Evolutionary conservation across 805 yeast species (phyloP), one percentile per base, ranked within the genome.

Genomic region (Kazachstania africana): DNA sequence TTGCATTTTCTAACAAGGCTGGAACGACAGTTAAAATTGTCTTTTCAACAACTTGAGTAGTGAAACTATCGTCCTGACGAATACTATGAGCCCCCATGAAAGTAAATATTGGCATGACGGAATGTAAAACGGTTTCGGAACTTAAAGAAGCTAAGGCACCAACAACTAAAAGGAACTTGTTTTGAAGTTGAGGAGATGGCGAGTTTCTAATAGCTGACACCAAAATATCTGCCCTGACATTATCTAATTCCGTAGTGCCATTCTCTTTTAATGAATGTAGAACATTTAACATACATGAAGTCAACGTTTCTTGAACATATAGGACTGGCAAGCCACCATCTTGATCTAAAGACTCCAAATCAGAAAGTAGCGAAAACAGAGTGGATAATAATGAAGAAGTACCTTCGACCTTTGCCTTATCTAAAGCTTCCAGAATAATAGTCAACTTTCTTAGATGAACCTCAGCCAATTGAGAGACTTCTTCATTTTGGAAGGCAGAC

Each of bases 91-190:
- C 94, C 37, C 98, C 98, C 97, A 91, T 91, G 47, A 91, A 91
- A 1, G 98, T 91, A 64, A 91, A 91, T 31, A 91, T 88, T n/a
- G 98, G 98, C 98, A 91, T 91, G 6, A 91, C 95, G 2, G 95
- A 81, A 59, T 91, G 97, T 33, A 91, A 63, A 18, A 91, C 85
- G 19, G 80, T 72, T 48, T 88, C 96, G 6, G 97, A 95, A 9
- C 88, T 81, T 34, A 91, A 60, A 1, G 84, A 65, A 1, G 97
- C 97, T 43, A 91, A 62, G 29, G 84, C 78, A 3, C 96, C 80
- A 43, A 91, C 75, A 17, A 91, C 88, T 36, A 88, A 62, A 36
- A 91, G 62, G 31, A 88, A 60, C 43, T 85, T 72, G 59, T 91
- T 91, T 59, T 91, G 98, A 17, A 87, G 93, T 56, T 88, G 97